Conservation (phyloP, 208 protist species). For the Trypanosoma platydactyli region DNA sequence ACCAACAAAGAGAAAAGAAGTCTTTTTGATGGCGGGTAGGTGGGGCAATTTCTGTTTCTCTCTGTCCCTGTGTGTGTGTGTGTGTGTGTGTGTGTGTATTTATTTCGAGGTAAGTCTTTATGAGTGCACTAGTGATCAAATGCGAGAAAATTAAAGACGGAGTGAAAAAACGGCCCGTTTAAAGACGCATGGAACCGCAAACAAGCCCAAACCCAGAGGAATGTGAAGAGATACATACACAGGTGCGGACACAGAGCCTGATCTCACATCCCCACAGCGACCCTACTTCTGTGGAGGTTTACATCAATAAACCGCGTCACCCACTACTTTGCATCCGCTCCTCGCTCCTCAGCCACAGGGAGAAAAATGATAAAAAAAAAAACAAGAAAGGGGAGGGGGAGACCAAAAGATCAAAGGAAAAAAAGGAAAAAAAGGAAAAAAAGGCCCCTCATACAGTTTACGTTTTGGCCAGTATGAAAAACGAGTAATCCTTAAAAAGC, state of each 20-base stretch:
- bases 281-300: too few relatives aligned
- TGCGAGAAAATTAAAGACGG: conserved; percentile 14
- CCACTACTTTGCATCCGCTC: too few relatives aligned
- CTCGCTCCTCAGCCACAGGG: not conserved
- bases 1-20: too few relatives aligned
- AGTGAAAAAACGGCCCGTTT: not conserved
- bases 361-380: conserved; percentile 25
- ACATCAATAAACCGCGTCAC: too few relatives aligned
- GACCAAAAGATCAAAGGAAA: conserved; percentile 10
- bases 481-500: not conserved
- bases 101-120: not conserved
- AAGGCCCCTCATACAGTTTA: not conserved
- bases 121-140: conserved; percentile 22
- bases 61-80: not conserved
- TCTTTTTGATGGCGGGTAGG: too few relatives aligned
- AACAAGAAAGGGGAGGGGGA: conserved; percentile 24
- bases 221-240: too few relatives aligned
- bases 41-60: not conserved
- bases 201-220: too few relatives aligned
- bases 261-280: too few relatives aligned
- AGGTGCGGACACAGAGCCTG: too few relatives aligned
- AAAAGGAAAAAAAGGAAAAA: conserved; percentile 9
- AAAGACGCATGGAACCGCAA: not conserved
- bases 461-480: not conserved
- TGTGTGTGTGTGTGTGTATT: not conserved